Percentiles rank a stretch among this genome's conserved stretches.
Conservation (phyloP, 1,139 yeast species). For the Saccharomycopsis phalli region DNA sequence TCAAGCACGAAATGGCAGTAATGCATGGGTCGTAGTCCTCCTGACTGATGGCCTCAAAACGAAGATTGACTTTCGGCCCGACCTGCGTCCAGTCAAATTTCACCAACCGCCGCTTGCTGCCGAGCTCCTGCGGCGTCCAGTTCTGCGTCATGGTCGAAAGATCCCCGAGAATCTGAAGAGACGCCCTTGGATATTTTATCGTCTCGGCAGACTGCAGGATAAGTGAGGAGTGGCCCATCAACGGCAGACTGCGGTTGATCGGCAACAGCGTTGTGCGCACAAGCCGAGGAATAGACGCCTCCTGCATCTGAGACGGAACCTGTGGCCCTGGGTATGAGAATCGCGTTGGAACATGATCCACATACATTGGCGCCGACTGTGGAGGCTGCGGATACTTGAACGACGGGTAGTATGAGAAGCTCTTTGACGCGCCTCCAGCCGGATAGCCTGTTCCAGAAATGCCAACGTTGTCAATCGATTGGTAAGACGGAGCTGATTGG, state of each 20-base stretch:
- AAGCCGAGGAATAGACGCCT: conserved; percentile 6
- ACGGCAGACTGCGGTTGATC: neutral
- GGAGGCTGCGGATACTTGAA: conserved; percentile 7
- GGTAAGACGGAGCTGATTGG: neutral
- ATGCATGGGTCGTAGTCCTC: conserved; percentile 21
- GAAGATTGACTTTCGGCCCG: conserved; percentile 22
- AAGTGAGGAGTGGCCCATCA: neutral
- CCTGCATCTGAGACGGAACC: neutral
- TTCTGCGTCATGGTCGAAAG: conserved; percentile 26
- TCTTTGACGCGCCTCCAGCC: neutral
- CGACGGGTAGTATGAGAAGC: neutral
- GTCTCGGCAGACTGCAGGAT: conserved; percentile 4
- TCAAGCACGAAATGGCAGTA: conserved; percentile 43
- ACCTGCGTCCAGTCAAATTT: conserved; percentile 28
- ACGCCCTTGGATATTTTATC: conserved; percentile 20
- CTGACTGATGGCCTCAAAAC: conserved; percentile 22
- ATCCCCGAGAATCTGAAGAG: conserved; percentile 22
- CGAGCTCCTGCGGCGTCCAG: conserved; percentile 32
- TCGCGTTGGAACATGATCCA: neutral
- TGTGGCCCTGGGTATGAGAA: neutral
- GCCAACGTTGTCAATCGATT: too few species aligned
- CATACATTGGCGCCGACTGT: conserved; percentile 2
- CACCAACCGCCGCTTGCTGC: conserved; percentile 32
- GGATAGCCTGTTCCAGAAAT: too few species aligned
- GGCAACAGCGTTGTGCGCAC: conserved; percentile 15